Conservation (phyloP, 2,329 filamentous ascomycete species). For the Fusarium globosum region DNA sequence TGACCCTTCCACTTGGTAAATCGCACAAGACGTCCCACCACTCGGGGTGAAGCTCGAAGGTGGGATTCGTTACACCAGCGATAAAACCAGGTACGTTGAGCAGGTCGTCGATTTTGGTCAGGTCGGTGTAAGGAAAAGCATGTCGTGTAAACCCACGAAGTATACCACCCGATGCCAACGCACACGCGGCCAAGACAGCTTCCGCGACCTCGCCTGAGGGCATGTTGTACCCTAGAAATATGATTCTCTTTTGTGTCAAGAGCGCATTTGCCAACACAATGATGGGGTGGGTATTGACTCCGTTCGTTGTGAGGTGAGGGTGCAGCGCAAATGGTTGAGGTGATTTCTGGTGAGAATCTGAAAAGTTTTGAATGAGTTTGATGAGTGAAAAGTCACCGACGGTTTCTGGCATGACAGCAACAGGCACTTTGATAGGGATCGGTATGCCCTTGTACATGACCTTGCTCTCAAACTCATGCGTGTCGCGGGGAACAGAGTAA, state of each 20-base stretch:
- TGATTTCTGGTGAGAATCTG: slow-evolving; percentile 81
- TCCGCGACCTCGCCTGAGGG: slow-evolving; percentile 97
- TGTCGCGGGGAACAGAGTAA: slow-evolving; percentile 88
- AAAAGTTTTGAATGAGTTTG: slow-evolving; percentile 96
- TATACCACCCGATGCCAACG: slow-evolving; percentile 91
- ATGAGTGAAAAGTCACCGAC: slow-evolving; percentile 98
- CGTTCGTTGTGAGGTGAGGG: slow-evolving; percentile 92
- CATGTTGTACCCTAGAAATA: slow-evolving; percentile 95
- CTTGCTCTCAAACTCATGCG: slow-evolving; percentile 96
- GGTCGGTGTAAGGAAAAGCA: slow-evolving; percentile 96
- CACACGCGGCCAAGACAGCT: slow-evolving; percentile 96
- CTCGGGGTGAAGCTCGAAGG: slow-evolving; percentile 92
- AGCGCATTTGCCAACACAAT: slow-evolving; percentile 95
- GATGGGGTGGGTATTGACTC: slow-evolving; percentile 89
- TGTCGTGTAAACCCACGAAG: slow-evolving; percentile 93
- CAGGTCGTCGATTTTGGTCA: slow-evolving; percentile 97
- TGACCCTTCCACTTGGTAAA: slow-evolving; percentile 89
- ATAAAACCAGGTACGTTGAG: slow-evolving; percentile 97
- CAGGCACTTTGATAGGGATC: slow-evolving; percentile 95
- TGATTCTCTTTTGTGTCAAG: slow-evolving; percentile 94
- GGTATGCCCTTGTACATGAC: slow-evolving; percentile 97
- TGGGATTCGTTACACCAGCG: slow-evolving; percentile 96
- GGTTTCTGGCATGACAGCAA: slow-evolving; percentile 91
- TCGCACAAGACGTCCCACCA: slow-evolving; percentile 99
- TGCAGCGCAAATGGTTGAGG: slow-evolving; percentile 88